Evolutionary conservation across 208 protist genomes (phyloP), one percentile per base, ranked within the genome.

Genomic region (Leishmania turanica): DNA sequence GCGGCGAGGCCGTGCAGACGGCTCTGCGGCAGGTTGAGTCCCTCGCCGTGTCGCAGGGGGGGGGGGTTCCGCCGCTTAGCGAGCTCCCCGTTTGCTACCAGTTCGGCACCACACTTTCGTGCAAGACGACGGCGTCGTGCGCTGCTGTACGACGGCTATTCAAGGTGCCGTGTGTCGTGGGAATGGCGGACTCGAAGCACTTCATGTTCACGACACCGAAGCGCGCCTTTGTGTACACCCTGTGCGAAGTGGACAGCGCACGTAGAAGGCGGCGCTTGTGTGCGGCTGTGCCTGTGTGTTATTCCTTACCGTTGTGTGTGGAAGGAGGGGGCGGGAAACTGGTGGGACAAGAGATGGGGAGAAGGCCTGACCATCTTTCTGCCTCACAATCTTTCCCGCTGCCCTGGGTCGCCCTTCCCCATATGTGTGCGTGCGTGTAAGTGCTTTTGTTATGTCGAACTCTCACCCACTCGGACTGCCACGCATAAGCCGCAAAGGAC

Each of bases 171-270:
- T 83, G 83, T 21, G 56, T 89, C n/a, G 47, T 87, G 65, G 83
- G 87, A 68, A 71, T 92, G 80, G 81, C 83, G 40, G 82, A 83
- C 19, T 60, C 84, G 0, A 83, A 86, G 40, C 89, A 92, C 80
- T 89, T 92, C 72, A 58, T 89, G n/a, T 88, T 88, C 80, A 68
- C 65, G 82, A 68, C 65, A 64, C 79, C 87, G 68, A 89, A 88
- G 64, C 80, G 65, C 21, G 58, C 78, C 40, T 90, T 90, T 73
- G 81, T 81, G 79, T 37, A 85, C 31, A 58, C 80, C 11, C 70
- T 90, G 42, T 69, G 73, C 51, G 74, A 80, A 68, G 85, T 90
- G 82, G 78, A 81, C 47, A 82, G 88, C 65, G 73, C 79, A 53
- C 27, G 24, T 87, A 27, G 86, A 89, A 73, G 64, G 64, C 31